Base-by-base conservation (phyloP, 2,329 filamentous ascomycete genomes). In the Alternaria brassicicola region DNA sequence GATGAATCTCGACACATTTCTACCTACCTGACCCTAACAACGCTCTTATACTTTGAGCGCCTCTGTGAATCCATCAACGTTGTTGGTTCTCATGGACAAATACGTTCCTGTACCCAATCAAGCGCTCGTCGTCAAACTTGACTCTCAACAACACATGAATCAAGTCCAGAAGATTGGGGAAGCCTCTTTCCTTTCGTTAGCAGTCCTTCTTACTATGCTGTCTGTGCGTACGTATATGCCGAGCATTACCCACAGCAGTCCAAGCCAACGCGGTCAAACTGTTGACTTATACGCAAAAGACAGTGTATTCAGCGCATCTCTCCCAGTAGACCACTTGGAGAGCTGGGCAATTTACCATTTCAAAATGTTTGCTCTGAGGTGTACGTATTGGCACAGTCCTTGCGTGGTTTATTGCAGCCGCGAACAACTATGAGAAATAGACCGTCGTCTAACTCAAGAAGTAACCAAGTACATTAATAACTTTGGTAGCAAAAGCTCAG, bases 281-380 rank as follows among this genome's bases (percentile, higher is more conserved):
- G 73, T 77, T 31, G 73, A 66, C 59, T 78, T 78, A 63, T 61
- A 65, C 53, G 65, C 64, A 49, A 74, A 76, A 49, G 74, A 76
- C 55, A 74, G 73, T 50, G 76, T 79, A 45, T 72, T 68, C 54
- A 70, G 72, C 21, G 67, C 78, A 61, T 78, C 77, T 3, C 76
- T 80, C 45, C 78, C 78, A 25, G 66, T 79, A n/a, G 78, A 74
- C 55, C 55, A 65, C 66, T 63, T 72, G 30, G 81, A 82, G 69
- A 76, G 75, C 59, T 81, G 80, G 80, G 77, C 78, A 1, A 67
- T 79, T 51, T 81, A 81, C 71, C 70, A 81, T 73, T 82, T 81
- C 58, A 80, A 83, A 64, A 73, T 70, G 57, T 81, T 83, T 69
- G 79, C 79, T 31, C 74, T 75, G 46, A 75, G 73, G 58, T 83